Evolutionary conservation across 805 yeast genomes (phyloP), one percentile per base, ranked within the genome.

Genomic region (Hanseniaspora hatyaiensis): DNA sequence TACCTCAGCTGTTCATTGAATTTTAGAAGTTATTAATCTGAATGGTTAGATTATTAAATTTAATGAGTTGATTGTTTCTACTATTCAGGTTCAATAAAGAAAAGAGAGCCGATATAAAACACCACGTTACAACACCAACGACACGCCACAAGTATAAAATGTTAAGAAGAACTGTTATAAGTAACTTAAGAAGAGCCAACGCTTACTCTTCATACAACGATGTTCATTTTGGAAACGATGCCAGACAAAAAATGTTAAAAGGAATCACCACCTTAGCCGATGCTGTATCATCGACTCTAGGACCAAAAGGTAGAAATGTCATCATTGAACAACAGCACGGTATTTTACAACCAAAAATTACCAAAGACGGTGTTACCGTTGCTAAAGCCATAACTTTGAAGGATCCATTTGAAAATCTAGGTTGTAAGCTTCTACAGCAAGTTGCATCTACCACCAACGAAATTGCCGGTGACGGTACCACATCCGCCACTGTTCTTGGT

Each of bases 321-420:
- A 74, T 89, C 57, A 88, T 92, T 63, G 97, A 89, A 71, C 98
- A 92, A 71, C 82, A 85, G 53, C 92, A 85, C 57, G 96, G 96
- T 55, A 33, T 45, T 31, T 28, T 45, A 23, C 77, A 95, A 46
- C 98, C 98, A 58, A 89, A 89, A 73, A 89, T 89, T 74, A 89
- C 98, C 68, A 89, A 89, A 72, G 98, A 89, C 65, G 98, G 98
- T 76, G 96, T 87, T 45, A 86, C 97, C 40, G 96, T 89, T 51
- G 98, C 98, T 52, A 77, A 74, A 61, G 79, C 94, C 48, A 78
- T 89, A 59, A 75, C 77, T 34, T 71, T 92, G 56, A 70, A 81
- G 64, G 94, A 92, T 72, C 85, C 81, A 67, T 89, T 88, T 60
- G 97, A 89, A 72, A 89, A 89, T 69, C 73, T 92, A 73, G 98